phyloP scores from a whole-genome alignment of 768 basidiomycete genomes.

The Terana coerulea region DNA sequence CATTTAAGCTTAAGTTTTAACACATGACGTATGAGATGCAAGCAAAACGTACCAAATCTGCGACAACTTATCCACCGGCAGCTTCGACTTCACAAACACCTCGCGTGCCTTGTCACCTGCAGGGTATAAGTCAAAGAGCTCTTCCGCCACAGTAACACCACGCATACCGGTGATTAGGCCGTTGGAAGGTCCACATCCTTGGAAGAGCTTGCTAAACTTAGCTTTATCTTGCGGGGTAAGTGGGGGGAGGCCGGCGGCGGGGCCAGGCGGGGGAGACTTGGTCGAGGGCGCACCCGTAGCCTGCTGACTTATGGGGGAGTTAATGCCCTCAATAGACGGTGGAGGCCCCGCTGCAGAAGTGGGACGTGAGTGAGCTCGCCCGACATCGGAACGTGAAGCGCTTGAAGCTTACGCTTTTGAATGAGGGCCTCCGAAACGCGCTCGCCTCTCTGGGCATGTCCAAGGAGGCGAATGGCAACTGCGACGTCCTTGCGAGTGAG shows the following conservation, averaged over 20 bases:
- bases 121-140: background rate
- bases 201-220: slow-evolving; percentile 82
- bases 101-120: slow-evolving; percentile 84
- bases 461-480: slow-evolving; percentile 86
- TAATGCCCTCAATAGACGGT: slow-evolving; percentile 72
- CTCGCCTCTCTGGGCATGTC: slow-evolving; percentile 88
- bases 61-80: slow-evolving; percentile 80
- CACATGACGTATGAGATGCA: background rate
- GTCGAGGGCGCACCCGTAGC: slow-evolving; percentile 45
- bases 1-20: background rate
- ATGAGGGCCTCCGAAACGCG: slow-evolving; percentile 57
- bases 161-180: slow-evolving; percentile 73
- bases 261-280: slow-evolving; percentile 55
- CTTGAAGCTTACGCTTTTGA: slow-evolving; percentile 52
- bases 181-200: slow-evolving; percentile 62
- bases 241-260: slow-evolving; percentile 48
- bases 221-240: slow-evolving; percentile 76
- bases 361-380: slow-evolving; percentile 11
- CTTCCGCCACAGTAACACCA: background rate
- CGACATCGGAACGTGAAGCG: background rate
- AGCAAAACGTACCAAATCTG: slow-evolving; percentile 79
- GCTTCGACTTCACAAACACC: slow-evolving; percentile 87
- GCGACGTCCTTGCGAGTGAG: slow-evolving; percentile 86
- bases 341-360: slow-evolving; percentile 68
- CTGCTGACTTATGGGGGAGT: slow-evolving; percentile 49